These are phyloP conservation scores for Tieghemostelium lacteum DNA, from an alignment of 78 protist species.

Conservation along the genomic window DNA sequence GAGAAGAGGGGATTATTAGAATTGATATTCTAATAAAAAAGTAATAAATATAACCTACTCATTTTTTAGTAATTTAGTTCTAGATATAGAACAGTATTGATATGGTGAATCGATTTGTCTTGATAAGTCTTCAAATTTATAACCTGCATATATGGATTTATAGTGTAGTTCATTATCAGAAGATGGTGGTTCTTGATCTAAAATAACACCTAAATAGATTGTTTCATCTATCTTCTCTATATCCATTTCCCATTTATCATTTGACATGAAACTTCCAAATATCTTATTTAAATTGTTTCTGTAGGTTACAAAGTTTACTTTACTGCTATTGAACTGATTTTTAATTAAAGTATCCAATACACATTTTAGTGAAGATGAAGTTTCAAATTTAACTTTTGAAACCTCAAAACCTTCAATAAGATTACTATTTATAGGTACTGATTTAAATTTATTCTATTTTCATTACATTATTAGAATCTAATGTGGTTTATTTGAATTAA, in stretches of 20 bases:
- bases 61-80: neutral
- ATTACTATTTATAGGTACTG: too few species aligned
- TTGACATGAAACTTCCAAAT: neutral
- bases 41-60: too few species aligned
- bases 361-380: neutral
- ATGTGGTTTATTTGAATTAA: too few species aligned
- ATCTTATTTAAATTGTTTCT: constrained; percentile 29
- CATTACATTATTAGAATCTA: too few species aligned
- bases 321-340: neutral
- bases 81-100: constrained; percentile 13
- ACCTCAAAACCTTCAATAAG: neutral
- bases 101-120: neutral
- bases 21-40: too few species aligned
- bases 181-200: neutral
- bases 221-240: constrained; percentile 5
- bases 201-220: constrained; percentile 4
- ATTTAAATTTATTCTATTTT: too few species aligned
- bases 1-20: too few species aligned
- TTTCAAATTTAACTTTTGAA: neutral
- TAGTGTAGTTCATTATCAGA: neutral
- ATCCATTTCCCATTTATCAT: constrained; percentile 11
- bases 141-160: constrained; percentile 24
- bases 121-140: constrained; percentile 17
- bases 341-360: neutral
- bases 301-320: constrained; percentile 13